phyloP scores from a whole-genome alignment of 441 rosid genomes.

The Bruguiera hainesii region DNA sequence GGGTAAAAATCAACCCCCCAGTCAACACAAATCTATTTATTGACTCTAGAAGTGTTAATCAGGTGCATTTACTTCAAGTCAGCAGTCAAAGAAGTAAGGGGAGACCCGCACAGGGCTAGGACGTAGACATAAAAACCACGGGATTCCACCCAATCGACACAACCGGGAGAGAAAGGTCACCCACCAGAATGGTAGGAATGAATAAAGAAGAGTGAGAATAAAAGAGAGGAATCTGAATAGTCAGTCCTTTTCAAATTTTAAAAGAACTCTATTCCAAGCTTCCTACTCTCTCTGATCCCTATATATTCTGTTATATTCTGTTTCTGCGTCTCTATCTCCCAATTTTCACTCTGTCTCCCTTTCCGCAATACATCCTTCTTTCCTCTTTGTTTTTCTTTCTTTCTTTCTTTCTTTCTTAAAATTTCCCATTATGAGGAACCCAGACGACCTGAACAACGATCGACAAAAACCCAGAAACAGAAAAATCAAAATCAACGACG shows the following conservation, averaged over 20 bases:
- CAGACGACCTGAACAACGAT: neutral
- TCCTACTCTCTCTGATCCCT: neutral
- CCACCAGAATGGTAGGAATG: neutral
- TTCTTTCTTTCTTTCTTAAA: no score
- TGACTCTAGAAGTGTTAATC: no score
- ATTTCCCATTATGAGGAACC: neutral
- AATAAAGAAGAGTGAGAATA: neutral
- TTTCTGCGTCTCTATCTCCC: neutral
- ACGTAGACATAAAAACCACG: neutral
- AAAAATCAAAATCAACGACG: neutral
- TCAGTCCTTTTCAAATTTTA: conserved; percentile 17
- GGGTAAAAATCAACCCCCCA: no score
- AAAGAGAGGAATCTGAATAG: conserved; percentile 8
- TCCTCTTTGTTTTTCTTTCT: neutral
- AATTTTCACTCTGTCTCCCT: neutral
- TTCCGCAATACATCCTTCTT: neutral
- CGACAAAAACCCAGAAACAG: conserved; percentile 3
- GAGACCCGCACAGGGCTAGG: no score
- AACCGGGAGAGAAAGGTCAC: neutral
- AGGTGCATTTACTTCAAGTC: no score
- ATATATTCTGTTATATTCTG: conserved; percentile 6
- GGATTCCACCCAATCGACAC: neutral
- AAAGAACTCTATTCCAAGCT: conserved; percentile 2
- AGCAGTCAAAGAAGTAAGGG: no score
- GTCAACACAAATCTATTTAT: no score